Base-by-base conservation (phyloP, 2,329 filamentous ascomycete species). In the Fonsecaea erecta region DNA sequence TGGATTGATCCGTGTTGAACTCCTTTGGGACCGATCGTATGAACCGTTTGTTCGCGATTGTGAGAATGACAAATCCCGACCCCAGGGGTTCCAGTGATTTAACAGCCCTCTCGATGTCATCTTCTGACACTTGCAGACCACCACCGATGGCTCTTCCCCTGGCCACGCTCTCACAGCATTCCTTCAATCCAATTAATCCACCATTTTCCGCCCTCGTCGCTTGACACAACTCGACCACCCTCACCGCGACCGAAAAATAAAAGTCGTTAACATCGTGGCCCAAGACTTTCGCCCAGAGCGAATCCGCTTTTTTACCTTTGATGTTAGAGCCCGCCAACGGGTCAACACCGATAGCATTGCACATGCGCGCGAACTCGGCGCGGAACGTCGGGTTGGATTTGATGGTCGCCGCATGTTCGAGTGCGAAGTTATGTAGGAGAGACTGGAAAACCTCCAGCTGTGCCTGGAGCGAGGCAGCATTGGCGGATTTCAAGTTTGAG, bases 311-410 rank as follows among this genome's bases (percentile, higher is more conserved):
- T 67, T 81, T 81, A 59, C 82, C 81, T 71, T 81, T 77, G 66
- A 80, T 78, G 73, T 83, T 87, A 71, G 81, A 84, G 63, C 85
- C 88, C n/a, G 93, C 92, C 18, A 99, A 84, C 1, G 95, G 96
- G 77, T 99, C 95, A 12, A 99, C 93, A 55, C 95, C 95, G 71
- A 99, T 97, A 68, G 93, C 93, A 74, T 93, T 88, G 80, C 95
- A 99, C 95, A 99, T 99, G 77, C 94, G 92, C 2, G 95, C 94
- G 75, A 99, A 99, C 79, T 99, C 94, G 35, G 94, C 93, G 67
- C 95, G 92, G 78, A 99, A 99, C 8, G 88, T 90, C 5, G 95
- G 95, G 77, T 98, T 93, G 1, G 93, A 96, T 69, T 94, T 93
- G 66, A 99, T 99, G 74, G 97, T 95, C 75, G 93, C 93, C 72